Percentiles rank a stretch among this genome's conserved stretches.
Evolutionary conservation across 352 stramenopile species (phyloP).

Genomic region (Globisporangium parvum): DNA sequence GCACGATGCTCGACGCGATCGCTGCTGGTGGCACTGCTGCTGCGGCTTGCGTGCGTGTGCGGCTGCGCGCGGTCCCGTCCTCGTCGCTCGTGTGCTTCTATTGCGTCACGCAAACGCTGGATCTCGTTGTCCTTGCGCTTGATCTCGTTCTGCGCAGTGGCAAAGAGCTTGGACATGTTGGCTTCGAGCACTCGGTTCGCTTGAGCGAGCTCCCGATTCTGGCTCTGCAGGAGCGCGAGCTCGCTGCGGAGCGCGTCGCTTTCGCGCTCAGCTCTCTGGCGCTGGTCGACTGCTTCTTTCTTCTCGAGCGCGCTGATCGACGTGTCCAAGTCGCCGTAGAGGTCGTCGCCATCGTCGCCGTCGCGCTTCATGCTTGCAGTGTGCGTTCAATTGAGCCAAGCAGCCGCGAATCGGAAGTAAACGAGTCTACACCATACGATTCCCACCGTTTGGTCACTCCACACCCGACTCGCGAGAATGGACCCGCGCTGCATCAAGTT

Average conservation of each 20-base stretch:
- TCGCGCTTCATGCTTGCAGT: too few relatives aligned
- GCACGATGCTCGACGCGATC: background rate
- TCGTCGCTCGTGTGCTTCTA: conserved; percentile 19
- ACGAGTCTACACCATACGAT: too few relatives aligned
- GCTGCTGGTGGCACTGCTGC: background rate
- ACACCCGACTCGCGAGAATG: conserved; percentile 22
- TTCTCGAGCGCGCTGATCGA: conserved; percentile 62
- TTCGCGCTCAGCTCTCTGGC: conserved; percentile 46
- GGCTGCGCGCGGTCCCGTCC: background rate
- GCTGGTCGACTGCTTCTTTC: conserved; percentile 52
- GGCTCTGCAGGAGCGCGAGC: conserved; percentile 53
- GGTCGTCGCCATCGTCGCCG: too few relatives aligned
- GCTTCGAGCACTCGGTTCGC: conserved; percentile 53
- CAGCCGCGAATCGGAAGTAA: conserved; percentile 3
- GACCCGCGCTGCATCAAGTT: conserved; percentile 69
- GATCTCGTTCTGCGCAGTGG: conserved; percentile 68
- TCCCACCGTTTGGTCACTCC: too few relatives aligned
- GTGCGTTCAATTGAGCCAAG: too few relatives aligned
- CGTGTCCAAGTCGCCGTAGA: conserved; percentile 81
- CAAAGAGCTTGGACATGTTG: conserved; percentile 75
- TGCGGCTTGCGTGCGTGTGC: background rate
- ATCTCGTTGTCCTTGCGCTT: conserved; percentile 78
- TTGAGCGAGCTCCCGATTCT: conserved; percentile 52
- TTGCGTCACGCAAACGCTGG: conserved; percentile 43
- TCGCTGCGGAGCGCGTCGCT: conserved; percentile 44